Conservation (phyloP, 495 filamentous ascomycete species). For the Penicillium antarcticum region DNA sequence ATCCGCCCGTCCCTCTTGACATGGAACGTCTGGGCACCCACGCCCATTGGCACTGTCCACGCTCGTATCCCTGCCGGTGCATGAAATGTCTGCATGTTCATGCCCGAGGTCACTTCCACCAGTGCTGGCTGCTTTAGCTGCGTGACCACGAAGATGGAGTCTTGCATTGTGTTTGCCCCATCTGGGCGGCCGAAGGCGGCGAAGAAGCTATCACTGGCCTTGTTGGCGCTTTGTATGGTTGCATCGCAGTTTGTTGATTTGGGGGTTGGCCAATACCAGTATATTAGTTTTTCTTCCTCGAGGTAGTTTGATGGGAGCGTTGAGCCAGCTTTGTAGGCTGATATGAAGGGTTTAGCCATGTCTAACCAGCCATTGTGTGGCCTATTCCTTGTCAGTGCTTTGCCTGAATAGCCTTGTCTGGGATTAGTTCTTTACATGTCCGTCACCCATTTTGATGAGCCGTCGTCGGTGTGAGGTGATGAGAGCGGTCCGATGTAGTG, state of each 20-base stretch:
- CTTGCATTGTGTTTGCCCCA: conserved; percentile 50
- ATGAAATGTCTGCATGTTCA: conserved; percentile 39
- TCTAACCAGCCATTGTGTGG: conserved; percentile 59
- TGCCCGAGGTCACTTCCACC: conserved; percentile 50
- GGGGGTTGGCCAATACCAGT: conserved; percentile 57
- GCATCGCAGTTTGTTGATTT: conserved; percentile 46
- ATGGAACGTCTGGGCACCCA: conserved; percentile 43
- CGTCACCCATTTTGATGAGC: conserved; percentile 59
- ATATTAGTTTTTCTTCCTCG: conserved; percentile 51
- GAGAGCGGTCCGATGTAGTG: conserved; percentile 50
- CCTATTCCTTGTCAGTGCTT: conserved; percentile 16
- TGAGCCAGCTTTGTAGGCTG: conserved; percentile 56
- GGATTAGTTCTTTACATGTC: conserved; percentile 46
- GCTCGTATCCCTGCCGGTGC: conserved; percentile 51
- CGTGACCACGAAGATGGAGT: conserved; percentile 55
- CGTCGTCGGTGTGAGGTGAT: conserved; percentile 54
- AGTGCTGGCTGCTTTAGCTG: conserved; percentile 47
- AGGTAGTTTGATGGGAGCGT: conserved; percentile 38
- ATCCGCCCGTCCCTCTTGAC: conserved; percentile 41
- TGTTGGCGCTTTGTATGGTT: conserved; percentile 44
- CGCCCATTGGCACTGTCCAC: conserved; percentile 49
- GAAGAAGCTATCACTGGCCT: conserved; percentile 53
- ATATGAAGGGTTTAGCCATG: conserved; percentile 58
- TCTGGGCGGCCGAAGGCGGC: conserved; percentile 45
- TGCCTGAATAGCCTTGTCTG: background rate